phyloP scores from a whole-genome alignment of 2,329 filamentous ascomycete species.

The Epicoccum sorghinum region DNA sequence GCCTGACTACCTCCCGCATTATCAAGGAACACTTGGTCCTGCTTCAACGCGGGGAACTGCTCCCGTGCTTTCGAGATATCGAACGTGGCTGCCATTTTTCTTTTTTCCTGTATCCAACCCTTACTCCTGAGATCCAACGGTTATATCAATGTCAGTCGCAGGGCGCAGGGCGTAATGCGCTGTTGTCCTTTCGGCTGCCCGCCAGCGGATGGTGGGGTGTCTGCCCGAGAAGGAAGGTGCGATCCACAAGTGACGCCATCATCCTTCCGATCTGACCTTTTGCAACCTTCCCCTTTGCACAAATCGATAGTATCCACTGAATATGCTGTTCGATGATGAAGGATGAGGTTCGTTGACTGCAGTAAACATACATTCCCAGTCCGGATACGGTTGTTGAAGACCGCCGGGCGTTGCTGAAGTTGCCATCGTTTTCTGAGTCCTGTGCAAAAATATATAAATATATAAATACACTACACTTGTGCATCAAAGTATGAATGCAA shows the following conservation, averaged over 20 bases:
- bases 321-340: no score
- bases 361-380: no score
- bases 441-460: no score
- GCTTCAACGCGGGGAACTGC: slow-evolving; percentile 71
- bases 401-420: no score
- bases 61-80: slow-evolving; percentile 63
- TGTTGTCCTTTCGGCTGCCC: slow-evolving; percentile 8
- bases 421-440: no score
- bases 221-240: slow-evolving; percentile 17
- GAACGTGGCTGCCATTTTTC: slow-evolving; percentile 48
- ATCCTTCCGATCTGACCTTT: not conserved
- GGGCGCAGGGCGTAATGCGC: slow-evolving; percentile 6
- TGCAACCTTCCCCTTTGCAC: no score
- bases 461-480: no score
- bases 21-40: slow-evolving; percentile 75
- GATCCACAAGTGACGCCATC: slow-evolving; percentile 18
- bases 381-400: no score
- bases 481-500: no score
- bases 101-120: no score
- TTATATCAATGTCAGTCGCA: not conserved
- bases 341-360: no score
- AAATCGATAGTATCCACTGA: no score
- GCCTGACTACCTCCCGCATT: slow-evolving; percentile 80
- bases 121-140: not conserved
- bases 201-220: slow-evolving; percentile 3